phyloP scores from a whole-genome alignment of 768 basidiomycete species.

The Leccinum variicolor region DNA sequence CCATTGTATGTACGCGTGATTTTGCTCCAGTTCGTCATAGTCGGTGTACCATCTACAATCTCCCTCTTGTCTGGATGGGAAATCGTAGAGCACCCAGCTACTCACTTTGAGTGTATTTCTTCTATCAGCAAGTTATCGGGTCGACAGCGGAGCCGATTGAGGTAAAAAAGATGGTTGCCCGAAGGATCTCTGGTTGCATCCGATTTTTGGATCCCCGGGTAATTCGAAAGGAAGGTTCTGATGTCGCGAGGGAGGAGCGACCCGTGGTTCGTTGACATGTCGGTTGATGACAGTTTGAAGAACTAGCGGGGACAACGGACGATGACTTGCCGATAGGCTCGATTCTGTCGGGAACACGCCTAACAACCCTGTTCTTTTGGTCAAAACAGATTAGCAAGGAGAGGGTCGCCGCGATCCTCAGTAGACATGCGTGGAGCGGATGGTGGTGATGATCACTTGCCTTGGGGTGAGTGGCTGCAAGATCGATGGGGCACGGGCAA shows the following conservation, averaged over 20 bases:
- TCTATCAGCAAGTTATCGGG: conserved; percentile 63
- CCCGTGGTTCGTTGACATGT: conserved; percentile 12
- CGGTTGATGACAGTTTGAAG: conserved; percentile 1
- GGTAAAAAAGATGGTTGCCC: conserved; percentile 62
- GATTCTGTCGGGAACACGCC: not conserved
- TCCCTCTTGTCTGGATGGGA: not conserved
- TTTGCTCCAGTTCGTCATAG: conserved; percentile 58
- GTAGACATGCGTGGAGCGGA: not conserved
- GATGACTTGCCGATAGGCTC: conserved; percentile 2
- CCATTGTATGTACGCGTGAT: conserved; percentile 80
- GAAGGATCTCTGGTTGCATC: conserved; percentile 7
- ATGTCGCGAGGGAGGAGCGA: conserved; percentile 21
- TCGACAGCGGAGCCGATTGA: conserved; percentile 49
- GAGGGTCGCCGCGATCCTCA: not conserved
- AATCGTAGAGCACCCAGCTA: not conserved
- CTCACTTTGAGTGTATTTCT: conserved; percentile 59
- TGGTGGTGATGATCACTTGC: not conserved
- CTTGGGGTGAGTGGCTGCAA: not conserved
- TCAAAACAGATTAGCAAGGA: not conserved
- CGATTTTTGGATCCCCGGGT: conserved; percentile 14
- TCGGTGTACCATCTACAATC: conserved; percentile 59
- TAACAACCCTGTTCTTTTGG: not conserved
- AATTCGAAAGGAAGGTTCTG: conserved; percentile 23
- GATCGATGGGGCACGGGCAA: not conserved
- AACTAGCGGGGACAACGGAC: conserved; percentile 10